Base-by-base conservation (phyloP, 148 eudicot species). In the Vaccinium darrowii region DNA sequence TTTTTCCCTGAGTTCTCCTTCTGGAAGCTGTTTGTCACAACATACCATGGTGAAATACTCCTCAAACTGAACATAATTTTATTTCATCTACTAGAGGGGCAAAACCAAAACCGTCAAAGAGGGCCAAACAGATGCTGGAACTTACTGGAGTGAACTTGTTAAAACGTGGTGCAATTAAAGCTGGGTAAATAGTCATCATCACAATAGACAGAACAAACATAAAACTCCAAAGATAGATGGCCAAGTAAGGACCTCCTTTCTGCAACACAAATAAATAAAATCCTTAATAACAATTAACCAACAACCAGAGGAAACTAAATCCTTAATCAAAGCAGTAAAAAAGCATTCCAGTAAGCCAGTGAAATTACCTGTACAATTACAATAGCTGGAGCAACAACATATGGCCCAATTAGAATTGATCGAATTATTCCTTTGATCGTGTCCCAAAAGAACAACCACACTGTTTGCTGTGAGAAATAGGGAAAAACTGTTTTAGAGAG, bases 191-290 rank as follows among this genome's bases (percentile, higher is more conserved):
- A 57, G 98, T 97, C 98, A 95, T 94, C 99, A 97, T 97, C 84
- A 97, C 96, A 81, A 97, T 90, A 69, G 98, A 91, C 30, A 97
- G 83, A 79, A 88, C 92, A 86, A 97, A 88, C 98, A 97, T 95
- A 86, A 97, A 97, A 54, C 92, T 98, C 99, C 99, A 97, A 69
- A 97, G 96, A 88, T 97, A 97, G 84, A 97, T 92, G 78, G 99
- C 99, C 89, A 95, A 88, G 90, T 95, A 97, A 2, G 99, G 99
- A 85, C 99, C 99, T 85, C 98, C 98, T 93, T 97, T 97, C 99
- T 97, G 94, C 89, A 94, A 85, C 49, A 47, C 85, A 90, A 47
- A 83, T 58, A 83, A 76, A 56, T 43, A 73, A 73, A 67, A 50
- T 63, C 19, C 21, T 54, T 47, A 84, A 36, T 56, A 23, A 50